phyloP scores from a whole-genome alignment of 2,329 filamentous ascomycete species.

The Colletotrichum sp. region DNA sequence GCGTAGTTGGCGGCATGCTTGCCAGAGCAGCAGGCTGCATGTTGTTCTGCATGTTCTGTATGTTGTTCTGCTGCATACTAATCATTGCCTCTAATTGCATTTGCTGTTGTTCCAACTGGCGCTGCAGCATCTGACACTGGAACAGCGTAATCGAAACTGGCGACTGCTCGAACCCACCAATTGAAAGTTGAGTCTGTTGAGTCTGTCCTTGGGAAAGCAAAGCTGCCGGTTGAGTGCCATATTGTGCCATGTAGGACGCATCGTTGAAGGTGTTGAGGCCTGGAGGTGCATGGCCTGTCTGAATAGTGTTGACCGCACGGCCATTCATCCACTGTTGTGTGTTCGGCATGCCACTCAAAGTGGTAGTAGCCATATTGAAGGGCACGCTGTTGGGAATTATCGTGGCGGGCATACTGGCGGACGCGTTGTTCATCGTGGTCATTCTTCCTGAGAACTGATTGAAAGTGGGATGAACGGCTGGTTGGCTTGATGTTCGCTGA shows the following conservation, averaged over 20 bases:
- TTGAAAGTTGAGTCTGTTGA: not conserved
- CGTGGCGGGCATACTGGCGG: too few relatives aligned
- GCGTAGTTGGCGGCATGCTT: not conserved
- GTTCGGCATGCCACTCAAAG: not conserved
- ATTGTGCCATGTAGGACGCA: not conserved
- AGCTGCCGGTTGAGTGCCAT: not conserved
- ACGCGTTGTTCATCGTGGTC: not conserved
- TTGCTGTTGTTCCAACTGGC: not conserved
- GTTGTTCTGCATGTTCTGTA: not conserved
- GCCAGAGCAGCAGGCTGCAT: not conserved
- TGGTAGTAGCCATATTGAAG: not conserved
- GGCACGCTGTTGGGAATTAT: not conserved
- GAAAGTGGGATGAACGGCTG: not conserved
- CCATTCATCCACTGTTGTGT: not conserved
- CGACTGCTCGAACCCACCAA: too few relatives aligned
- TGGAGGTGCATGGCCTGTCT: not conserved
- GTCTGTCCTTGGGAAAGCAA: not conserved
- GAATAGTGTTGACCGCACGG: not conserved
- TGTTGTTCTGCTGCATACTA: not conserved
- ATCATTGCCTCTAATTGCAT: not conserved
- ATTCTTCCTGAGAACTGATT: not conserved
- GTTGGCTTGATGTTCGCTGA: not conserved
- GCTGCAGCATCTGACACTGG: not conserved
- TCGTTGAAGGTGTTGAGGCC: not conserved
- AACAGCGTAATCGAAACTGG: too few relatives aligned